A percentile compares a stretch with the other conserved stretches of the same genome.
Evolutionary conservation across 768 basidiomycete species (phyloP).

Genomic region (Tricholoma furcatifolium): DNA sequence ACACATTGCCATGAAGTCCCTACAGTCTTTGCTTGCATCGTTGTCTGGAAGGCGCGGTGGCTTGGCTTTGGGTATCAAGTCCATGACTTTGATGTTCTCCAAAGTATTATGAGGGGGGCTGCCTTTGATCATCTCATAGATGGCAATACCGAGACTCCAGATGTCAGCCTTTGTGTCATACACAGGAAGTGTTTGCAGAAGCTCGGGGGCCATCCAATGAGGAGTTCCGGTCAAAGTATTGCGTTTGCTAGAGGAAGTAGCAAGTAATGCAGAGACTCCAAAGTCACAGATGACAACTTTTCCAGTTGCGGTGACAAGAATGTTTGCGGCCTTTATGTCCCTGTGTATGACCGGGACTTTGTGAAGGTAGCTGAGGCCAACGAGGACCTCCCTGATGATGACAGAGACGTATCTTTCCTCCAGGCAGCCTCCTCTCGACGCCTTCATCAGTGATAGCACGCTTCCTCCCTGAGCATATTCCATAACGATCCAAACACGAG

Average conservation of each 20-base stretch:
- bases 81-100: conserved; percentile 83
- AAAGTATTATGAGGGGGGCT: conserved; percentile 85
- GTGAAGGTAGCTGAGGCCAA: conserved; percentile 87
- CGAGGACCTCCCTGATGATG: conserved; percentile 86
- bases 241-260: conserved; percentile 83
- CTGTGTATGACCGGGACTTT: conserved; percentile 94
- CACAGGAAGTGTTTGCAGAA: conserved; percentile 81
- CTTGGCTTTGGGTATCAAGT: conserved; percentile 81
- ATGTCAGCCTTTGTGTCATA: conserved; percentile 99
- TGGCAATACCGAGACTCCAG: conserved; percentile 95
- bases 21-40: conserved; percentile 81
- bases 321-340: conserved; percentile 97
- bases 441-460: conserved; percentile 91
- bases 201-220: conserved; percentile 99
- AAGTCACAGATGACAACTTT: conserved; percentile 98
- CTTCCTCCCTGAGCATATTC: conserved; percentile 96
- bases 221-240: conserved; percentile 97
- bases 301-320: conserved; percentile 84
- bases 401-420: conserved; percentile 90
- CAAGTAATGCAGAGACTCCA: conserved; percentile 92
- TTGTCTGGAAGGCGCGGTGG: conserved; percentile 78
- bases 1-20: conserved; percentile 83
- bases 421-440: conserved; percentile 66
- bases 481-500: conserved; percentile 99
- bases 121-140: conserved; percentile 97